Evolutionary conservation across 2,329 filamentous ascomycete genomes (phyloP), one percentile per base, ranked within the genome.

Genomic region (Aspergillus latus): DNA sequence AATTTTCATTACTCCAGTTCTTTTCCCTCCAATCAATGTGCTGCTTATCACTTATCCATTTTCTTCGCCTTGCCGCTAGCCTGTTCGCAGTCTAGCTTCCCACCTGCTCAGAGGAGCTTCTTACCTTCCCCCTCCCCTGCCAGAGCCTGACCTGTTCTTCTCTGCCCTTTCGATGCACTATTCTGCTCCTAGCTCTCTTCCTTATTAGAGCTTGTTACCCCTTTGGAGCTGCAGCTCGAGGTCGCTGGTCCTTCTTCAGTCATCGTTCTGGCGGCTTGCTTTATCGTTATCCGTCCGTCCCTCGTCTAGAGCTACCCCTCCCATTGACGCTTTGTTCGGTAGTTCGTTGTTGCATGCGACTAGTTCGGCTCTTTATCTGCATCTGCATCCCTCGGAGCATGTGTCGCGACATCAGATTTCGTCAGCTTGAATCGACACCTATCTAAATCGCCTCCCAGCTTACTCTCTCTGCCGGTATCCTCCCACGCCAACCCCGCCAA

Each of bases 401-500:
- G 61, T 58, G 51, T 59, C 44, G 51, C 49, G 46, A 48, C 39
- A 16, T 52, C 42, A 45, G 51, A 37, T 36, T 45, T 40, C 50
- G 34, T 39, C 61, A 49, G 43, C 34, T 58, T 60, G 56, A 59
- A 60, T 60, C 58, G 21, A 21, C 21, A 21, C 21, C 21, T 21
- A 21, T 21, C 21, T 21, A 21, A 21, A 21, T 21, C 21, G 56
- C 59, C 39, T 39, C 40, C 52, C 21, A 47, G 54, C 59, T 59
- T 51, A 52, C 45, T 53, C 52, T 55, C 49, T 45, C 43, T 59
- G 37, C 56, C 58, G 58, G 54, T 52, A 54, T 57, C 47, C 49
- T 49, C 52, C 51, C 46, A 32, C 30, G 49, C 49, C 51, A 53
- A 62, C 61, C 58, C 61, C 61, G 54, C 62, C 57, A 54, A 59